Conservation (phyloP, 2,329 filamentous ascomycete genomes). For the Raffaelea arxii region DNA sequence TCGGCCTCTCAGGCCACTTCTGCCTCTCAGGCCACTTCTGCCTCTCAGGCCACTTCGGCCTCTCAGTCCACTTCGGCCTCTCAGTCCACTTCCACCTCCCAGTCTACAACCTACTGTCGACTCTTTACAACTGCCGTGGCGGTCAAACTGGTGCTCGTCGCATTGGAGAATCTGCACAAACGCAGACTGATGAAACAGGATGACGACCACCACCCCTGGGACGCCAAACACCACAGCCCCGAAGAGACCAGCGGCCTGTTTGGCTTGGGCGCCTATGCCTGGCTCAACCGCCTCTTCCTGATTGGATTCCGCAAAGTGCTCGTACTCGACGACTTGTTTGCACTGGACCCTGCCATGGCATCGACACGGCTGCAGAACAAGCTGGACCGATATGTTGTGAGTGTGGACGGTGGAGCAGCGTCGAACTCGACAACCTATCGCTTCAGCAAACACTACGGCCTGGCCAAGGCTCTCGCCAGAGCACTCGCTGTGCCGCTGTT, state of each 20-base stretch:
- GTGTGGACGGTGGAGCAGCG: neutral
- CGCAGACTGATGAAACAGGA: no score
- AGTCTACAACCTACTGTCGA: constrained; percentile 6
- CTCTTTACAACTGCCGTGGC: constrained; percentile 12
- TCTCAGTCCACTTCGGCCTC: no score
- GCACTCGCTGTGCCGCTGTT: constrained; percentile 13
- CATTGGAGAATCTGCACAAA: constrained; percentile 14
- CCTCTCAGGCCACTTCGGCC: no score
- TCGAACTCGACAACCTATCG: neutral
- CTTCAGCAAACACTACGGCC: constrained; percentile 7
- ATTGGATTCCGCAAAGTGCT: constrained; percentile 25
- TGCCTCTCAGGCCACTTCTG: no score
- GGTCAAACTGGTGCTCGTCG: constrained; percentile 13
- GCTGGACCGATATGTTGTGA: constrained; percentile 7
- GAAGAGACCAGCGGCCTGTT: constrained; percentile 26
- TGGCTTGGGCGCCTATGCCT: constrained; percentile 23
- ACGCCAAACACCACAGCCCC: constrained; percentile 16
- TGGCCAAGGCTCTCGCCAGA: constrained; percentile 10
- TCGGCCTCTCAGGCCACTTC: no score
- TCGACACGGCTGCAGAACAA: constrained; percentile 8
- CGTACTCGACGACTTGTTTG: constrained; percentile 22
- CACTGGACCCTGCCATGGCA: constrained; percentile 16
- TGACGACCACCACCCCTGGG: constrained; percentile 3
- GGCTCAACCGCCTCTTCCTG: constrained; percentile 24
- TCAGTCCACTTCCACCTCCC: no score